Conservation (phyloP, 768 basidiomycete species). For the Macrolepiota dolichaula region DNA sequence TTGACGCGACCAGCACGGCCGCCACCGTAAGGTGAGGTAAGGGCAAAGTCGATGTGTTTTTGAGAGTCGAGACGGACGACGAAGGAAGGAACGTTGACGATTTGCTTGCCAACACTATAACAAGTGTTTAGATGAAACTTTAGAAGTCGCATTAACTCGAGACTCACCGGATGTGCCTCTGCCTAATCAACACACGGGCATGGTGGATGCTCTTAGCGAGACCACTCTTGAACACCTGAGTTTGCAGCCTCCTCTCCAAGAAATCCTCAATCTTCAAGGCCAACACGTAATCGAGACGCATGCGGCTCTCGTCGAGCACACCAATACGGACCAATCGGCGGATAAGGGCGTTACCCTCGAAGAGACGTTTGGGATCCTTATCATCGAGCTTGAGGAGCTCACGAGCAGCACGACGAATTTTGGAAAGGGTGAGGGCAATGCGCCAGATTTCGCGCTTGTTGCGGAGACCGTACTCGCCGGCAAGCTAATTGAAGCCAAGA, state of each 20-base stretch:
- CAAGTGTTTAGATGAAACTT: background rate
- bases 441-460: conserved; percentile 99
- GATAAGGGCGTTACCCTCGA: conserved; percentile 98
- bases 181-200: conserved; percentile 95
- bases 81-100: conserved; percentile 98
- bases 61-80: conserved; percentile 99
- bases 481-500: conserved; percentile 58
- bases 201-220: conserved; percentile 99
- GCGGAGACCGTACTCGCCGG: conserved; percentile 99
- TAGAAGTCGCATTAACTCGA: background rate
- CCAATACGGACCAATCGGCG: conserved; percentile 96
- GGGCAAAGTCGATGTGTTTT: conserved; percentile 99
- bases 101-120: conserved; percentile 91
- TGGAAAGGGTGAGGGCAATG: conserved; percentile 95
- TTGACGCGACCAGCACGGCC: conserved; percentile 94
- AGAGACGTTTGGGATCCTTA: conserved; percentile 99
- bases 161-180: conserved; percentile 93
- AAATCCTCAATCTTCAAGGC: conserved; percentile 99
- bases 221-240: conserved; percentile 99
- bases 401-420: conserved; percentile 99
- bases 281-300: conserved; percentile 99
- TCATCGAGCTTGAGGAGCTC: conserved; percentile 99
- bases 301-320: conserved; percentile 97
- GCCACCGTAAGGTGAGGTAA: conserved; percentile 95
- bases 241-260: conserved; percentile 98